Percentiles rank a stretch among this genome's conserved stretches.
Conservation (phyloP, 495 filamentous ascomycete species). For the Aspergillus ellipticus region DNA sequence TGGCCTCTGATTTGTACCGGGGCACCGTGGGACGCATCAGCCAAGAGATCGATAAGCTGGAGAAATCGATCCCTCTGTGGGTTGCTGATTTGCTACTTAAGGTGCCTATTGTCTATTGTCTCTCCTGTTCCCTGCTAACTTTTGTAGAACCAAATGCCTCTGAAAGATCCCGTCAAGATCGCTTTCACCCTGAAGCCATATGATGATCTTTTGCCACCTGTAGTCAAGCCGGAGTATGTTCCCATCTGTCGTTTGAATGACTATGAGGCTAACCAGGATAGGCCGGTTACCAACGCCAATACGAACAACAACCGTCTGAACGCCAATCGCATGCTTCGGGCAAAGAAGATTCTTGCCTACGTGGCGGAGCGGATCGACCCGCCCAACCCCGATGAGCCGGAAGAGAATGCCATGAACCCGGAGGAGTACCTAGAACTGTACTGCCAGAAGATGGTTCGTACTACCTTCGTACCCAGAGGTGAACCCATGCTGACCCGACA, state of each 20-base stretch:
- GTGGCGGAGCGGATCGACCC: conserved; percentile 88
- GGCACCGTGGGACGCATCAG: conserved; percentile 78
- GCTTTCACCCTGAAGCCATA: conserved; percentile 87
- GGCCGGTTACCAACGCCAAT: conserved; percentile 24
- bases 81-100: conserved; percentile 83
- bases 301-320: conserved; percentile 80
- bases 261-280: conserved; percentile 15
- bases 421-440: conserved; percentile 94
- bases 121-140: not conserved
- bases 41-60: conserved; percentile 74
- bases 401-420: conserved; percentile 62
- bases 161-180: conserved; percentile 91
- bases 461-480: not conserved
- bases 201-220: conserved; percentile 68
- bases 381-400: conserved; percentile 44
- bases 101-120: conserved; percentile 36
- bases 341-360: conserved; percentile 92
- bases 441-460: conserved; percentile 80
- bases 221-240: conserved; percentile 58
- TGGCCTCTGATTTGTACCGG: conserved; percentile 86
- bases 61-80: conserved; percentile 84
- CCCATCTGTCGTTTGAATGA: not conserved
- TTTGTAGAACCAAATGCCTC: conserved; percentile 68
- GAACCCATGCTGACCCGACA: conserved; percentile 9
- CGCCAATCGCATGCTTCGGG: conserved; percentile 92